Evolutionary conservation across 2,329 filamentous ascomycete species (phyloP).

Genomic region (Podosphaera aphanis): DNA sequence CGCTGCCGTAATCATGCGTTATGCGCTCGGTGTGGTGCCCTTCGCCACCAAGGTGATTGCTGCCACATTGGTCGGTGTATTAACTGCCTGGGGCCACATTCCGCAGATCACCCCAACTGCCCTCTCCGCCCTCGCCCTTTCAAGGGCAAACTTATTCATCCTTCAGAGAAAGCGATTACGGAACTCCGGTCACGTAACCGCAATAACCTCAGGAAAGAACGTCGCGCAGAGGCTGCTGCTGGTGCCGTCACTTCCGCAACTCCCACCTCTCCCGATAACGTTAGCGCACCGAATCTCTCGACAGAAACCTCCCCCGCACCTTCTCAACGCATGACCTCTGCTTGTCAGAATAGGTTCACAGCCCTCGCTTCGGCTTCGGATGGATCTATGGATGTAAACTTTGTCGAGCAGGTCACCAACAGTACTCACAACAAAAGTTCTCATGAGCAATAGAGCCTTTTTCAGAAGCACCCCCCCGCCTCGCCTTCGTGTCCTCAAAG

Average conservation of each 20-base stretch:
- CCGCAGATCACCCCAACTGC: not conserved
- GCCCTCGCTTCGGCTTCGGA: not conserved
- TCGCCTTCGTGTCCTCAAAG: not conserved
- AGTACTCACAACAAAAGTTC: not conserved
- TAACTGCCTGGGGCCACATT: conserved; percentile 1
- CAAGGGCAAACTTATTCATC: not conserved
- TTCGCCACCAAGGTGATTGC: not conserved
- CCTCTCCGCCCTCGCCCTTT: too few species aligned
- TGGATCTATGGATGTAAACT: not conserved
- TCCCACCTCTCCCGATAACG: not conserved
- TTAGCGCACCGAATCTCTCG: not conserved
- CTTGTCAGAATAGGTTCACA: not conserved
- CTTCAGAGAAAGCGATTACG: not conserved
- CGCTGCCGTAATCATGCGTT: not conserved
- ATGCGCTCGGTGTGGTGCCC: not conserved
- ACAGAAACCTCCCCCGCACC: not conserved
- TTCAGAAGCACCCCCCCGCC: not conserved
- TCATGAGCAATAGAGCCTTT: too few species aligned
- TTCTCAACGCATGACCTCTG: not conserved
- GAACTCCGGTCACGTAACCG: not conserved
- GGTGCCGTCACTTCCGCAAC: not conserved
- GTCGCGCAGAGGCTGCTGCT: not conserved
- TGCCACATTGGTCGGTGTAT: not conserved
- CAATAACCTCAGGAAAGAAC: not conserved
- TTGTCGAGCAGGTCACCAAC: not conserved